Conservation (phyloP, 2,329 filamentous ascomycete species). For the Aspergillus latus region DNA sequence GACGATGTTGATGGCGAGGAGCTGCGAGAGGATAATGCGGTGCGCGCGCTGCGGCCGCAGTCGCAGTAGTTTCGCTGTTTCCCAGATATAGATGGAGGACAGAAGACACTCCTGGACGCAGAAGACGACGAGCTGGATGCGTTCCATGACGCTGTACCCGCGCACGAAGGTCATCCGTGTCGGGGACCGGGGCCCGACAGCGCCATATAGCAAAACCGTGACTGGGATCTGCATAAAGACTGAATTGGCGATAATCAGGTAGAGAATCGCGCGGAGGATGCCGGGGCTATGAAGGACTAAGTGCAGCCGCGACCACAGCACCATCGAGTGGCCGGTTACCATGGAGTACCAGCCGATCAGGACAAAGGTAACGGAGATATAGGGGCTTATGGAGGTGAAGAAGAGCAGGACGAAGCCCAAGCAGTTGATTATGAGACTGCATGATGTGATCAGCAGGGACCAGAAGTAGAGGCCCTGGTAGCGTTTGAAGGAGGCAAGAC, state of each 20-base stretch:
- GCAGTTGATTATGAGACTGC: constrained; percentile 41
- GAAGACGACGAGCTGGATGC: constrained; percentile 54
- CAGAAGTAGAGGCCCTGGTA: constrained; percentile 48
- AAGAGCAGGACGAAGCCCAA: constrained; percentile 45
- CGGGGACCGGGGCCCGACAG: constrained; percentile 19
- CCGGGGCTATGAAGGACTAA: constrained; percentile 37
- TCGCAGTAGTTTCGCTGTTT: constrained; percentile 48
- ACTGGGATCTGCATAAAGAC: constrained; percentile 42
- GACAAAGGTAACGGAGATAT: constrained; percentile 36
- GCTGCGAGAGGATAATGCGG: constrained; percentile 30
- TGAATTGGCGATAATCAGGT: constrained; percentile 43
- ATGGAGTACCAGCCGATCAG: constrained; percentile 42
- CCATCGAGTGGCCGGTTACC: constrained; percentile 46
- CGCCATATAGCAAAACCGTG: constrained; percentile 40
- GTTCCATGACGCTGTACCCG: constrained; percentile 46
- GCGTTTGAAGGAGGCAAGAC: constrained; percentile 44
- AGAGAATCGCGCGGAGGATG: constrained; percentile 35
- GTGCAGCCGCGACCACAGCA: constrained; percentile 48
- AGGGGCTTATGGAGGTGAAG: constrained; percentile 30
- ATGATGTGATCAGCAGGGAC: constrained; percentile 40
- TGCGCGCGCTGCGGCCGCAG: constrained; percentile 24
- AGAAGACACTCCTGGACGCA: constrained; percentile 54
- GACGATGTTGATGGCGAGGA: constrained; percentile 55
- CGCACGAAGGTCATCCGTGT: not conserved
- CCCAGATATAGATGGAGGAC: constrained; percentile 51